Evolutionary conservation across 352 stramenopile species (phyloP).

Genomic region (Elongisporangium undulatum): DNA sequence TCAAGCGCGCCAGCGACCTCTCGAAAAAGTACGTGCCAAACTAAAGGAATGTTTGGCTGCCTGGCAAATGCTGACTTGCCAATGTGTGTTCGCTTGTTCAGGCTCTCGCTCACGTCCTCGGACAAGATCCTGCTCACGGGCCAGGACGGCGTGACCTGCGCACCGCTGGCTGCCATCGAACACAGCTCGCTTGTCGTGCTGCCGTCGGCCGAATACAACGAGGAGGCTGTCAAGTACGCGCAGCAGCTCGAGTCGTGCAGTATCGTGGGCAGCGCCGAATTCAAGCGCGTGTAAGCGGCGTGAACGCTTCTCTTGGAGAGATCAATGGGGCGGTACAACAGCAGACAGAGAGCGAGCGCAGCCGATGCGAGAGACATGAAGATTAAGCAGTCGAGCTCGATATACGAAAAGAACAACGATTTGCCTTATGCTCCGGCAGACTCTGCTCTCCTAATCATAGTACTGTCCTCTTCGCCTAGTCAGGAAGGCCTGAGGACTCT

Average conservation of each 20-base stretch:
- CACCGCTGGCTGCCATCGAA: slow-evolving; percentile 66
- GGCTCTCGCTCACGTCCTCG: slow-evolving; percentile 57
- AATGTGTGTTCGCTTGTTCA: slow-evolving; percentile 11
- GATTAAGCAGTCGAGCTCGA: background rate
- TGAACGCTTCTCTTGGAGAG: background rate
- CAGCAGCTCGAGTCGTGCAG: slow-evolving; percentile 74
- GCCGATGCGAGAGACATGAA: background rate
- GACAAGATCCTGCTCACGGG: slow-evolving; percentile 85
- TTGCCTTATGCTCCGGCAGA: background rate
- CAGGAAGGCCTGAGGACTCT: too few species aligned
- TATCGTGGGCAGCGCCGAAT: slow-evolving; percentile 72
- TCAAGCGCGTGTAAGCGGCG: slow-evolving; percentile 73
- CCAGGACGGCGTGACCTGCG: slow-evolving; percentile 64
- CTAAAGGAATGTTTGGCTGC: slow-evolving; percentile 1
- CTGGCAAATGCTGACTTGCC: background rate
- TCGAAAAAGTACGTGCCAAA: slow-evolving; percentile 53
- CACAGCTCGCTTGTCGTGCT: slow-evolving; percentile 78
- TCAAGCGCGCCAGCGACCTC: slow-evolving; percentile 68
- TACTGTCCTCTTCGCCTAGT: too few species aligned
- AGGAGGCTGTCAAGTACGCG: slow-evolving; percentile 68
- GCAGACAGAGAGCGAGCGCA: background rate
- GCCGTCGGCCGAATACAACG: slow-evolving; percentile 60
- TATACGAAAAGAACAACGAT: background rate
- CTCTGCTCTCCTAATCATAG: background rate
- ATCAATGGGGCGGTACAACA: background rate